These are phyloP conservation scores for Magnolia changhungtana DNA, from an alignment of 164 flowering plant species.

Conservation along the genomic window DNA sequence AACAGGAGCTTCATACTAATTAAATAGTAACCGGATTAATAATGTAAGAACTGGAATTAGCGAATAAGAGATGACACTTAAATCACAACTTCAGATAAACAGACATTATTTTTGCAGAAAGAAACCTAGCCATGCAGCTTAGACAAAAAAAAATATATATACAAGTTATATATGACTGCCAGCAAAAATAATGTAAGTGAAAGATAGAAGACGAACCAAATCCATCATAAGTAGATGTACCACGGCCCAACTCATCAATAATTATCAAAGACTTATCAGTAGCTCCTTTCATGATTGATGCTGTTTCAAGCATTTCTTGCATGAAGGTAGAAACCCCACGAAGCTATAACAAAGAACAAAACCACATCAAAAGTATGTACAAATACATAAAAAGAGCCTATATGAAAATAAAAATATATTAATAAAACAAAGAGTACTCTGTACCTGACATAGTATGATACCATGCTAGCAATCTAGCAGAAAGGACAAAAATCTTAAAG, in stretches of 20 bases:
- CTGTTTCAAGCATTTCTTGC: constrained; percentile 99
- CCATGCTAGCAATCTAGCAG: background rate
- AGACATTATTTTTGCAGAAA: background rate
- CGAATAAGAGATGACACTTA: background rate
- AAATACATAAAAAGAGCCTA: background rate
- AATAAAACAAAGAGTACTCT: background rate
- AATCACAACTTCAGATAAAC: background rate
- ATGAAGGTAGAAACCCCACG: constrained; percentile 98
- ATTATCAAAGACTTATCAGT: constrained; percentile 87
- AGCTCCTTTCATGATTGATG: constrained; percentile 96
- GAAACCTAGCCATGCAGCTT: background rate
- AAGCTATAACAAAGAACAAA: constrained; percentile 38
- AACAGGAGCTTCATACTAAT: background rate
- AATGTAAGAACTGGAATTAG: no score
- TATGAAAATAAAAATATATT: background rate
- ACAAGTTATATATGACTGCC: no score
- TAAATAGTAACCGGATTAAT: no score
- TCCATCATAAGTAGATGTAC: constrained; percentile 99
- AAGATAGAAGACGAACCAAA: constrained; percentile 61
- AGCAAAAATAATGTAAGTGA: background rate
- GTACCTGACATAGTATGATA: background rate
- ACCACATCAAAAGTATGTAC: constrained; percentile 1
- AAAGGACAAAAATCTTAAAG: background rate
- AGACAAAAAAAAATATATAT: background rate
- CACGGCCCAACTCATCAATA: constrained; percentile 97